Conservation (phyloP, 352 stramenopile genomes). For the Phytophthora europaea region DNA sequence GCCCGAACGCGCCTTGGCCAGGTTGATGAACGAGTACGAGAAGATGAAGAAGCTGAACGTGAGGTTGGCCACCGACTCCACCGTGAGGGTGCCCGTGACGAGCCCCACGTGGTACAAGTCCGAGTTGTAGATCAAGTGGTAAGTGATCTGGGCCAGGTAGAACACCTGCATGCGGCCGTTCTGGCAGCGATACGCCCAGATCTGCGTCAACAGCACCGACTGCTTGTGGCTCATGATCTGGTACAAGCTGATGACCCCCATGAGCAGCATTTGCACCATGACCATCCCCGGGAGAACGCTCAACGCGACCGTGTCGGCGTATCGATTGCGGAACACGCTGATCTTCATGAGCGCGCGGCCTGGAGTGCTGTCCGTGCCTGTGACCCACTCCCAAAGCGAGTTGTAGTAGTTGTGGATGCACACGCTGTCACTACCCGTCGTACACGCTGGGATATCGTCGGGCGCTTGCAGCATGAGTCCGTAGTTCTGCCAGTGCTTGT, state of each 20-base stretch:
- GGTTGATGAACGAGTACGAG: constrained; percentile 20
- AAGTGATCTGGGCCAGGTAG: constrained; percentile 22
- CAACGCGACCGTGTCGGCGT: constrained; percentile 18
- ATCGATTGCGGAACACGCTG: constrained; percentile 23
- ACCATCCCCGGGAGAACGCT: constrained; percentile 29
- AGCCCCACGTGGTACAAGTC: constrained; percentile 8
- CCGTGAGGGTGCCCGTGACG: constrained; percentile 10
- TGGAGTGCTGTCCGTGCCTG: background rate
- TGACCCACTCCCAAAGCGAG: background rate
- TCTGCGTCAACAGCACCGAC: constrained; percentile 34
- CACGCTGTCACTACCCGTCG: constrained; percentile 19
- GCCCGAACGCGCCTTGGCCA: constrained; percentile 16
- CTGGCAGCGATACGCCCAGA: constrained; percentile 27
- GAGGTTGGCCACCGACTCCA: constrained; percentile 22
- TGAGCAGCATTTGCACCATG: constrained; percentile 30
- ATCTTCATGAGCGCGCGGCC: constrained; percentile 12
- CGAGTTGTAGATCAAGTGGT: constrained; percentile 20
- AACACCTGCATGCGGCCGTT: constrained; percentile 24
- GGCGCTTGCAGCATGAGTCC: constrained; percentile 36
- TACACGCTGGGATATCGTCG: constrained; percentile 30
- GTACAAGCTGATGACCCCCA: constrained; percentile 27
- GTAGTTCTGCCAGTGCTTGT: constrained; percentile 32
- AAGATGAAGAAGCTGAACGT: constrained; percentile 18
- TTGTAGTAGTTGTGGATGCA: constrained; percentile 33
- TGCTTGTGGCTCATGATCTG: constrained; percentile 32